Evolutionary conservation across 257 asterid genomes (phyloP).

Genomic region (Voacanga thouarsii): DNA sequence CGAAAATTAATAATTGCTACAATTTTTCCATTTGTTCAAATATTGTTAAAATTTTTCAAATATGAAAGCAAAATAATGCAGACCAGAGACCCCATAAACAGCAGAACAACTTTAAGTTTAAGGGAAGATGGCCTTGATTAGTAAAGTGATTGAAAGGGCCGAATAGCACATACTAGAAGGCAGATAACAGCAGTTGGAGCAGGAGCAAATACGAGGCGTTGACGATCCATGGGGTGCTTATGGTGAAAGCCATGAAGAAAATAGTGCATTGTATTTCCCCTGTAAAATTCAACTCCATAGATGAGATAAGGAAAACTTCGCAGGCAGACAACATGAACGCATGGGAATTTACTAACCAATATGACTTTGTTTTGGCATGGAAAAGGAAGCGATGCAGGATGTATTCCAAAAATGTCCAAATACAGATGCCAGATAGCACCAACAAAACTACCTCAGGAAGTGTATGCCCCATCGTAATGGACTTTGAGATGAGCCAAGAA

Average conservation of each 20-base stretch:
- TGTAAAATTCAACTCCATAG: slow-evolving; percentile 2
- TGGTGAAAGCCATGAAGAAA: slow-evolving; percentile 46
- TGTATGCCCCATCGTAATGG: slow-evolving; percentile 45
- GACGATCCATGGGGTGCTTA: slow-evolving; percentile 46
- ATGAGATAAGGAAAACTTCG: not conserved
- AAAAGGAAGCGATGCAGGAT: slow-evolving; percentile 37
- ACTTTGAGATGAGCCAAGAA: slow-evolving; percentile 40
- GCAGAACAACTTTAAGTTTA: too few species aligned
- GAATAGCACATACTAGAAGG: slow-evolving; percentile 25
- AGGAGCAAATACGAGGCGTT: slow-evolving; percentile 42
- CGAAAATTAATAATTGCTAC: too few species aligned
- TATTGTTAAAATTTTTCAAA: too few species aligned
- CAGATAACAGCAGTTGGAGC: slow-evolving; percentile 35
- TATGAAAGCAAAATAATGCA: too few species aligned
- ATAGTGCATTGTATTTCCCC: slow-evolving; percentile 42
- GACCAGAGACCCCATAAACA: too few species aligned
- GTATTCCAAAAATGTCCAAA: slow-evolving; percentile 42
- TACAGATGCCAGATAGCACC: slow-evolving; percentile 42
- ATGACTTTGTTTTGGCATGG: slow-evolving; percentile 30
- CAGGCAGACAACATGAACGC: not conserved
- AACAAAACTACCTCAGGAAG: slow-evolving; percentile 37
- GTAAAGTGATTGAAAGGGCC: not conserved
- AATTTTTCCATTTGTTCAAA: too few species aligned
- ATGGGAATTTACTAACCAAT: slow-evolving; percentile 23
- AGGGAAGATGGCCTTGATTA: too few species aligned